A percentile compares a stretch with the other conserved stretches of the same genome.
Evolutionary conservation across 192 early-diverging fungal species (phyloP).

Genomic region (Glomus cerebriforme): DNA sequence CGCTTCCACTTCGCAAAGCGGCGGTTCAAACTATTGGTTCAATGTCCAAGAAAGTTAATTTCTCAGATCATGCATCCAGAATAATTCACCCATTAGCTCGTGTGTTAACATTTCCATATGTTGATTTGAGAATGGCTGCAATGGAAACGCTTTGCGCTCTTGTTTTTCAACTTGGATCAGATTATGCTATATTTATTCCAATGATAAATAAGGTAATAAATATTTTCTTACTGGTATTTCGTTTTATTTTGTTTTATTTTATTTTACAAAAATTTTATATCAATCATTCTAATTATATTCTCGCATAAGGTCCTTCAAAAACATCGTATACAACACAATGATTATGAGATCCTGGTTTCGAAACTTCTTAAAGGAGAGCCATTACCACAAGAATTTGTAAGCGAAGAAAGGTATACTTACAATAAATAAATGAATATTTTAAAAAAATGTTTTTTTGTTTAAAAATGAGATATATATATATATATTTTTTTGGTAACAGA

Average conservation of each 20-base stretch:
- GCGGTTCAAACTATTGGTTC: constrained; percentile 73
- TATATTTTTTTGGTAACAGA: neutral
- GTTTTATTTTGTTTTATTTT: too few species aligned
- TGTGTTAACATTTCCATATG: constrained; percentile 57
- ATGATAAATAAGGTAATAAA: constrained; percentile 73
- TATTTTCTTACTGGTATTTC: too few species aligned
- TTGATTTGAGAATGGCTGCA: constrained; percentile 60
- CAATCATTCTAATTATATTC: neutral
- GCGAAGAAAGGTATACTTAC: neutral
- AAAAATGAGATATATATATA: neutral
- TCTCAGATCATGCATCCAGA: constrained; percentile 83
- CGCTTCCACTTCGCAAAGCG: constrained; percentile 58
- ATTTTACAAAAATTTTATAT: neutral
- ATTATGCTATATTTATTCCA: constrained; percentile 87
- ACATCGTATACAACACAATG: constrained; percentile 64
- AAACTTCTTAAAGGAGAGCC: constrained; percentile 77
- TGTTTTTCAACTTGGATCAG: constrained; percentile 80
- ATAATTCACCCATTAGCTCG: constrained; percentile 85
- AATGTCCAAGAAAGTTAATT: constrained; percentile 75
- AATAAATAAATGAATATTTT: neutral
- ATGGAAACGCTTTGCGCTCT: constrained; percentile 85
- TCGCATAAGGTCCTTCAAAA: constrained; percentile 50
- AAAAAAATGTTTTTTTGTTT: too few species aligned
- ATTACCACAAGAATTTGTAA: constrained; percentile 55
- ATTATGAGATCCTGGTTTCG: constrained; percentile 76